Evolutionary conservation across 441 rosid genomes (phyloP).

Genomic region (Geranium incanum): DNA sequence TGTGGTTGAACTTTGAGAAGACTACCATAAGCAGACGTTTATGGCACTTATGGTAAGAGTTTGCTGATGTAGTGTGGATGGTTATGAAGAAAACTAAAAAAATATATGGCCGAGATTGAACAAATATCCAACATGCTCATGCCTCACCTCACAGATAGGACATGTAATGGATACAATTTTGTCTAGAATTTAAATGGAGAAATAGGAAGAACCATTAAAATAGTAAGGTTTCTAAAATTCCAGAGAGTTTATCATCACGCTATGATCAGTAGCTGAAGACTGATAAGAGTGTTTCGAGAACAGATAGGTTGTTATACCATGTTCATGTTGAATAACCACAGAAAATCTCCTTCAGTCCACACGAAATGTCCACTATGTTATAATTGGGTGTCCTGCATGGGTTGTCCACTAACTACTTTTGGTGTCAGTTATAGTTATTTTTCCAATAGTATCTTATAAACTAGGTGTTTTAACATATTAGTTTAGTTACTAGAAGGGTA

Average conservation of each 20-base stretch:
- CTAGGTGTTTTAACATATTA: background rate
- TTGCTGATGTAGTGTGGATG: no score
- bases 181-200: no score
- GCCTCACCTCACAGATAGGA: no score
- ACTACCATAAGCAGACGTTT: no score
- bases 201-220: no score
- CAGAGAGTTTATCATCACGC: background rate
- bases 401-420: background rate
- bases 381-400: background rate
- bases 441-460: background rate
- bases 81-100: no score
- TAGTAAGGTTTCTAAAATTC: no score
- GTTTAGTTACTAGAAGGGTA: background rate
- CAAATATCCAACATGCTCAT: no score
- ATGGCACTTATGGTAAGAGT: no score
- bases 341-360: background rate
- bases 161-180: no score
- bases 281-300: background rate
- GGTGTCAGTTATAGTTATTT: background rate
- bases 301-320: background rate
- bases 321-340: background rate
- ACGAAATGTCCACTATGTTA: background rate
- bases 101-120: no score
- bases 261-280: background rate
- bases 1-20: no score